phyloP scores from a whole-genome alignment of 768 basidiomycete species.

The Suillus spraguei region DNA sequence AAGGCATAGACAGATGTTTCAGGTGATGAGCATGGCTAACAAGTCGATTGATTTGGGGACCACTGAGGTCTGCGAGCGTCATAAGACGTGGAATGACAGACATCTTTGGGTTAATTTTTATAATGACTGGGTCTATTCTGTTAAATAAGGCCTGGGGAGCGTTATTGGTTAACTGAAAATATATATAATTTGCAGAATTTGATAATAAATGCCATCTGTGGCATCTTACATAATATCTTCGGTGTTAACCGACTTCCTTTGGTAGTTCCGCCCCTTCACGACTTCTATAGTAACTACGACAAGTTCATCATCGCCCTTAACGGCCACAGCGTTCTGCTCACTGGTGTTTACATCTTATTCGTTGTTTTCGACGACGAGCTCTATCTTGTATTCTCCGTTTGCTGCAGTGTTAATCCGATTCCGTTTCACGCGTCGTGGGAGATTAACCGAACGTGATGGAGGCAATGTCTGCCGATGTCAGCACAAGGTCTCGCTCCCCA shows the following conservation, averaged over 20 bases:
- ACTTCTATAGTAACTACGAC: conserved; percentile 4
- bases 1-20: conserved; percentile 65
- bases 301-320: not conserved
- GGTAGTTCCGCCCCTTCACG: conserved; percentile 8
- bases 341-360: not conserved
- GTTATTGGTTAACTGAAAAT: not conserved
- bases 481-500: conserved; percentile 47
- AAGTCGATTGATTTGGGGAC: conserved; percentile 68
- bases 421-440: conserved; percentile 15
- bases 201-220: not conserved
- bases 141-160: not conserved
- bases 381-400: not conserved
- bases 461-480: not conserved
- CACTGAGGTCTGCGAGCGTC: conserved; percentile 86
- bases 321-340: not conserved
- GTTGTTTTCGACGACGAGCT: not conserved
- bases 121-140: not conserved
- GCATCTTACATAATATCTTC: conserved; percentile 9
- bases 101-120: conserved; percentile 17
- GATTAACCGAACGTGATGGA: conserved; percentile 22
- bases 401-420: not conserved
- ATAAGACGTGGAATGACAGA: conserved; percentile 67
- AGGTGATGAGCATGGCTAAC: conserved; percentile 65
- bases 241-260: conserved; percentile 4
- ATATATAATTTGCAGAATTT: not conserved